phyloP scores from a whole-genome alignment of 495 filamentous ascomycete species.

The Aspergillus saccharolyticus region DNA sequence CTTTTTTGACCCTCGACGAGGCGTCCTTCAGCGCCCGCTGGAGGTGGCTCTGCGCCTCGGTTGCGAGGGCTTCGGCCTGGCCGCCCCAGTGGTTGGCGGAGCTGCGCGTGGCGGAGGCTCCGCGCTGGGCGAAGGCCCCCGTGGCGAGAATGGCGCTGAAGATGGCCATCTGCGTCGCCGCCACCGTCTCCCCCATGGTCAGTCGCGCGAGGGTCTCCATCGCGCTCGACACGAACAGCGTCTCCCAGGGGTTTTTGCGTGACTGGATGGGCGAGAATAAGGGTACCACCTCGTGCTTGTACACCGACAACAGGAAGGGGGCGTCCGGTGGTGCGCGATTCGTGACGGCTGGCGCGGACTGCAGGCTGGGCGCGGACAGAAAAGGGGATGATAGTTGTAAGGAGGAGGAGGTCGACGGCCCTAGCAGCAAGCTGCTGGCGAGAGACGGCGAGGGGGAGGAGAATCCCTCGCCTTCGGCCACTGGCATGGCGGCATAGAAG shows the following conservation, averaged over 20 bases:
- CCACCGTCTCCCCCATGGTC: slow-evolving; percentile 18
- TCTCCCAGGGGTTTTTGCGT: slow-evolving; percentile 24
- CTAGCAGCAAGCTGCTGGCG: background rate
- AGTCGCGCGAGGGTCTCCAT: slow-evolving; percentile 23
- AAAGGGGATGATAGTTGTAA: background rate
- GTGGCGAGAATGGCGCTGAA: slow-evolving; percentile 23
- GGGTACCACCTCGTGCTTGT: slow-evolving; percentile 13
- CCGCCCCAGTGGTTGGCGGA: slow-evolving; percentile 3
- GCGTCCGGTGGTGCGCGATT: slow-evolving; percentile 17
- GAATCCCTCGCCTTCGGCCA: background rate
- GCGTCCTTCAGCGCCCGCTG: slow-evolving; percentile 18
- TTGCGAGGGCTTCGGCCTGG: background rate
- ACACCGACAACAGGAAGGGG: slow-evolving; percentile 15
- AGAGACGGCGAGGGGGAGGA: background rate
- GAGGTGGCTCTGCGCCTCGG: slow-evolving; percentile 17
- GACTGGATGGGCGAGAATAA: slow-evolving; percentile 20
- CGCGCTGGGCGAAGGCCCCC: slow-evolving; percentile 16
- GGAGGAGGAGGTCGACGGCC: background rate
- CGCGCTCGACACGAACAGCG: slow-evolving; percentile 21
- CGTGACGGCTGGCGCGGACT: background rate
- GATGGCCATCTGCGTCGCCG: slow-evolving; percentile 17
- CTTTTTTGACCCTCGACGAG: slow-evolving; percentile 14
- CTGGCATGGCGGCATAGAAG: background rate
- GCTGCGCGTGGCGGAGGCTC: slow-evolving; percentile 10
- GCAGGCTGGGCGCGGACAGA: slow-evolving; percentile 1